Conservation (phyloP, 345 rosid genomes). For the Kandelia obovata region DNA sequence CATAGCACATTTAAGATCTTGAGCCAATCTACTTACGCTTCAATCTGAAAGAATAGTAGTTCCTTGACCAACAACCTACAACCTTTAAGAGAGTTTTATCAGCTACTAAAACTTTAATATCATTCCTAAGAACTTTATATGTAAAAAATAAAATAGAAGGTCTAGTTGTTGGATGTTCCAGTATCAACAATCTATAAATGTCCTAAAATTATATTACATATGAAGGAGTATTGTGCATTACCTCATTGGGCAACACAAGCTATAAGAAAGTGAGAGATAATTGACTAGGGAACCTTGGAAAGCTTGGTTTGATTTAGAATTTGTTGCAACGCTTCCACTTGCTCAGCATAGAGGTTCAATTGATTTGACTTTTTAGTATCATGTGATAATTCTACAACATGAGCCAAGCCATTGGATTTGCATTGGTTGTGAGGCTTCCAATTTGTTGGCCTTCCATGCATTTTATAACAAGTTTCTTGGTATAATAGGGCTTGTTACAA, state of each 20-base stretch:
- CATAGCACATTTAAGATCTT: not conserved
- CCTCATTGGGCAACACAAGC: no score
- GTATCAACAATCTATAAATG: not conserved
- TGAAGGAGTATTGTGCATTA: not conserved
- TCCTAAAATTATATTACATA: not conserved
- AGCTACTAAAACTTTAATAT: not conserved
- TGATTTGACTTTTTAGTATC: not conserved
- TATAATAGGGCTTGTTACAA: not conserved
- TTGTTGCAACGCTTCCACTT: not conserved
- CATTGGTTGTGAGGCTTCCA: not conserved
- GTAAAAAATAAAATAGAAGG: not conserved
- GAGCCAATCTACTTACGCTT: not conserved
- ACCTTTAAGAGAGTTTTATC: not conserved
- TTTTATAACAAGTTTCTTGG: not conserved
- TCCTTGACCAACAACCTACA: not conserved
- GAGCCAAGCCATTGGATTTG: not conserved
- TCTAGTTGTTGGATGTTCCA: not conserved
- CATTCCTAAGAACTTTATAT: not conserved
- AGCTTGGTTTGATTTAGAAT: not conserved
- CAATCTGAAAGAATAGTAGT: not conserved
- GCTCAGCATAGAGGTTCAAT: not conserved
- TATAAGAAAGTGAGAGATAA: not conserved
- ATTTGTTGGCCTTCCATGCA: not conserved
- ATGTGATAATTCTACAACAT: not conserved
- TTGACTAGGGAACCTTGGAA: not conserved